phyloP scores from a whole-genome alignment of 2,329 filamentous ascomycete genomes.

The Penicillium oxalicum region DNA sequence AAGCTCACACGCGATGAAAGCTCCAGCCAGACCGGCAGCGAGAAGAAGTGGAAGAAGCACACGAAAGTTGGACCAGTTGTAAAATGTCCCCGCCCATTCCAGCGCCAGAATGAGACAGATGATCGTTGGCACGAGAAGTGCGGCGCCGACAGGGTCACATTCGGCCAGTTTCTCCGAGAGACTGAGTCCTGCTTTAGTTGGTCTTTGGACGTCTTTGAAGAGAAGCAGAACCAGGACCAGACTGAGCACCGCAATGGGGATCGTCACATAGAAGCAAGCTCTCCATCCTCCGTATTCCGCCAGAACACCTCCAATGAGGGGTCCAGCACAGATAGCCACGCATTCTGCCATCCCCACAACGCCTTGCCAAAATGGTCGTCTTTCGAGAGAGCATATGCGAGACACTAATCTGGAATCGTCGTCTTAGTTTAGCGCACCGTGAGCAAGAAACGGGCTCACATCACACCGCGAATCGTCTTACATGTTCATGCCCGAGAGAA shows the following conservation, averaged over 20 bases:
- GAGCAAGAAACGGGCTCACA: too few species aligned
- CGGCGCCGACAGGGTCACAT: neutral
- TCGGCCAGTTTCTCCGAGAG: neutral
- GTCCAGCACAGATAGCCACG: neutral
- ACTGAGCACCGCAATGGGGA: neutral
- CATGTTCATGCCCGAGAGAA: too few species aligned
- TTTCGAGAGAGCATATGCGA: too few species aligned
- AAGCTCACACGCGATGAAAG: neutral
- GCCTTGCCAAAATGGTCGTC: too few species aligned
- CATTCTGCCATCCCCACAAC: neutral
- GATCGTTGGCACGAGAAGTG: neutral
- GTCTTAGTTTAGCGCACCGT: too few species aligned
- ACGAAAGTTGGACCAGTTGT: neutral
- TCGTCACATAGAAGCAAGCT: neutral
- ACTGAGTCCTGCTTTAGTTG: neutral
- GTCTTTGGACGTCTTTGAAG: neutral
- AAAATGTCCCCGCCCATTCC: neutral
- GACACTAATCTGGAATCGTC: too few species aligned
- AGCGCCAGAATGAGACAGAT: neutral
- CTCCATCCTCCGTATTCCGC: neutral
- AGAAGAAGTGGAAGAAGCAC: neutral
- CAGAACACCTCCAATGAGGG: neutral
- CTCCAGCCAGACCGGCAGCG: neutral
- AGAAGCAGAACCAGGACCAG: neutral
- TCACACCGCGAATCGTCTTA: too few species aligned